Conservation (phyloP, 495 filamentous ascomycete species). For the Penicillium parvum region DNA sequence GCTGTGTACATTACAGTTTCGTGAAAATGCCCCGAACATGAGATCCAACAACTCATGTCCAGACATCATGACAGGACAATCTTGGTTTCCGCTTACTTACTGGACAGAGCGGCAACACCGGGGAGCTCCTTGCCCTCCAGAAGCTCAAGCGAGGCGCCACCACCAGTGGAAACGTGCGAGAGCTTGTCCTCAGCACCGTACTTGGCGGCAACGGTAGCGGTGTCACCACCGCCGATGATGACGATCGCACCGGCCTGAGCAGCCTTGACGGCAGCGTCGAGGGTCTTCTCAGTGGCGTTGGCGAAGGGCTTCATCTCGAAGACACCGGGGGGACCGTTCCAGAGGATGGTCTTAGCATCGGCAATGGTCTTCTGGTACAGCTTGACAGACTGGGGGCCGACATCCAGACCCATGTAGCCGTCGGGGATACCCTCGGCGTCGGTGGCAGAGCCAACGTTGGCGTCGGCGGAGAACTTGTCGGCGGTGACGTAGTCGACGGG, state of each 20-base stretch:
- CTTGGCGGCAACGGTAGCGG: conserved; percentile 95
- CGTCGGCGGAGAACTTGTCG: conserved; percentile 88
- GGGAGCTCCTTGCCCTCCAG: conserved; percentile 97
- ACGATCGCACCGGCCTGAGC: conserved; percentile 80
- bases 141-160: conserved; percentile 91
- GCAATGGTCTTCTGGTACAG: conserved; percentile 80
- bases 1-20: conserved; percentile 32
- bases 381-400: conserved; percentile 80
- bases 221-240: conserved; percentile 98
- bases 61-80: not conserved
- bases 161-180: conserved; percentile 96
- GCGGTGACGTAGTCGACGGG: conserved; percentile 94
- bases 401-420: conserved; percentile 96
- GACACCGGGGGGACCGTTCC: conserved; percentile 96
- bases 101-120: conserved; percentile 89
- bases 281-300: conserved; percentile 80
- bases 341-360: conserved; percentile 92
- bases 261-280: conserved; percentile 79
- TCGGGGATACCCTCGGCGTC: conserved; percentile 88
- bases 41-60: not conserved
- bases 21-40: conserved; percentile 15
- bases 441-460: conserved; percentile 73
- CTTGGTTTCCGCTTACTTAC: conserved; percentile 58
- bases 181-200: conserved; percentile 93
- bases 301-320: conserved; percentile 97